Base-by-base conservation (phyloP, 2,329 filamentous ascomycete genomes). In the Helotiales sp. region DNA sequence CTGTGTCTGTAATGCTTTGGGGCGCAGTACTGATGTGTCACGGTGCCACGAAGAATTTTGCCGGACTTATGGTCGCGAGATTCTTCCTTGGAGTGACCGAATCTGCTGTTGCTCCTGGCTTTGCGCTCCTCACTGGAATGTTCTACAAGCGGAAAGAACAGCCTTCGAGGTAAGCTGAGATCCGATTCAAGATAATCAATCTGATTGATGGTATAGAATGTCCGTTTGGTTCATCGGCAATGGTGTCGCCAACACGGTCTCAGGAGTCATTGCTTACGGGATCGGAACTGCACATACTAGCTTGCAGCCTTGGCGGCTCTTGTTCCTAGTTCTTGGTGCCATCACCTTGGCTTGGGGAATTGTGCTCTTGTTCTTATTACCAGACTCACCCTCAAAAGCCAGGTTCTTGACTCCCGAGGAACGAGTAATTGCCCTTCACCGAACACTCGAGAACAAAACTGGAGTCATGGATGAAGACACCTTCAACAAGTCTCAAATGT, bases 61-160 rank as follows among this genome's bases (percentile, higher is more conserved):
- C 76, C 0, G 81, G 84, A 1, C 81, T 84, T 0, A 77, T 87
- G 34, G 82, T 81, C 0, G 78, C 87, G 44, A 80, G 87, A 0
- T 85, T 88, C 67, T 82, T 89, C 63, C 76, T 89, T 0, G 87
- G 87, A 22, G 75, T 85, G 1, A 86, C 86, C 52, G 87, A 90
- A 67, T 77, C 84, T 0, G 83, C 84, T 0, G 84, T 89, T 1
- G 87, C 83, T 0, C 87, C 86, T 0, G 80, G 79, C 0, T 88
- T 87, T 72, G 85, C 86, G 81, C 78, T 78, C 51, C 81, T 85
- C 58, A 75, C 87, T 1, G 76, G 78, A 8, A 75, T 79, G 2
- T 86, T 78, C 65, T 88, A 88, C 69, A 88, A 83, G 1, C 84
- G 87, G 66, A 61, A 74, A 5, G 86, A 88, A 70, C 86, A 89